Conservation (phyloP, 139 green algal genomes). For the Micromonas pusilla region DNA sequence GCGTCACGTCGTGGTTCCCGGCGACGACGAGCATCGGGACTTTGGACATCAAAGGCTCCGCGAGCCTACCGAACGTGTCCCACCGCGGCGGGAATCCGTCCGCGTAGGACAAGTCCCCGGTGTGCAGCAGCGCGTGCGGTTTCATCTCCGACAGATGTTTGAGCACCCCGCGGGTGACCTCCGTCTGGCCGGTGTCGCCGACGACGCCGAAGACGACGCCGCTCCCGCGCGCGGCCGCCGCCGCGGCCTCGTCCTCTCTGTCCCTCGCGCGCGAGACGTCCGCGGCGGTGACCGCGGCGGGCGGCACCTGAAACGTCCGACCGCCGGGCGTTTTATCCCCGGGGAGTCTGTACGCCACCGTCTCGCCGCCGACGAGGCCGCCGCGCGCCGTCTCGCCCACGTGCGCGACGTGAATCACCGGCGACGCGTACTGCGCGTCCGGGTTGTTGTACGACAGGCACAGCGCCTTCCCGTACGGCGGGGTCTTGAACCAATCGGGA, state of each 20-base stretch:
- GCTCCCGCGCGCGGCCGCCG: not conserved
- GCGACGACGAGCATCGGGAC: conserved; percentile 51
- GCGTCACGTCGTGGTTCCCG: conserved; percentile 69
- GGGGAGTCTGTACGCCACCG: not conserved
- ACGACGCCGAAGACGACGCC: conserved; percentile 45
- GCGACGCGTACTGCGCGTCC: conserved; percentile 3
- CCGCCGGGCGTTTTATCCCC: no score
- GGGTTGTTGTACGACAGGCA: conserved; percentile 16
- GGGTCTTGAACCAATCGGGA: not conserved
- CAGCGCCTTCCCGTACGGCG: conserved; percentile 5
- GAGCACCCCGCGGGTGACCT: conserved; percentile 58
- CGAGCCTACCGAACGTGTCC: conserved; percentile 61
- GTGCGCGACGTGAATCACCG: conserved; percentile 4
- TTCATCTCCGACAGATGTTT: conserved; percentile 43
- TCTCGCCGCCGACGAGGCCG: not conserved
- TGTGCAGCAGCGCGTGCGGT: conserved; percentile 49
- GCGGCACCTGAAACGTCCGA: no score
- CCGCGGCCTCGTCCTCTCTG: not conserved
- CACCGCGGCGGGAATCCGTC: conserved; percentile 72
- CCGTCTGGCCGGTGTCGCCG: conserved; percentile 70
- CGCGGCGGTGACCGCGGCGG: not conserved
- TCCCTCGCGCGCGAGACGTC: not conserved
- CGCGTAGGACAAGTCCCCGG: conserved; percentile 72
- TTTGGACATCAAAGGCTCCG: conserved; percentile 44
- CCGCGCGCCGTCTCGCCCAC: not conserved